These are phyloP conservation scores for Cladosporium velox DNA, from an alignment of 2,329 filamentous ascomycete species.

Conservation along the genomic window DNA sequence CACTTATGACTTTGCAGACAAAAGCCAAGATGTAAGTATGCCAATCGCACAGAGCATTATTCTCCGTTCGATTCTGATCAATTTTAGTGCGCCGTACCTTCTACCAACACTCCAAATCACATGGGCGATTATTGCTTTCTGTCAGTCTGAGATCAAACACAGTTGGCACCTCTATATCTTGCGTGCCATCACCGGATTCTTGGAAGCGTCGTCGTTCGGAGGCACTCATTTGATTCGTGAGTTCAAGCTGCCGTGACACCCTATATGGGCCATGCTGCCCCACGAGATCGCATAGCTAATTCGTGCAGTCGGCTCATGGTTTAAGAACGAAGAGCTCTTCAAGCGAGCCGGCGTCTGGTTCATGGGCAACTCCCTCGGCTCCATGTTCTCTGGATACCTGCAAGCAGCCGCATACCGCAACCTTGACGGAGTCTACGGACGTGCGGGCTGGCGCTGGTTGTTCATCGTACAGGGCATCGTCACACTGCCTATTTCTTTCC, in stretches of 20 bases:
- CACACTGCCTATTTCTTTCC: conserved; percentile 53
- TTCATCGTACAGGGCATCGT: conserved; percentile 58
- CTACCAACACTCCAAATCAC: conserved; percentile 18
- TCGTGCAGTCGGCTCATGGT: conserved; percentile 47
- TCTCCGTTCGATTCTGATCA: not conserved
- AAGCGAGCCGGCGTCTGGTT: conserved; percentile 57
- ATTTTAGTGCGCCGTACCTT: not conserved
- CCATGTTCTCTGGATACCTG: conserved; percentile 56
- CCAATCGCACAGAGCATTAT: not conserved
- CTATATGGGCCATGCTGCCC: not conserved
- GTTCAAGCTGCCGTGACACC: not conserved
- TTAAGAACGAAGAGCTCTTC: conserved; percentile 52
- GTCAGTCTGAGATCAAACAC: conserved; percentile 22
- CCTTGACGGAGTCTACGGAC: conserved; percentile 37
- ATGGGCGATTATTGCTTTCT: conserved; percentile 25
- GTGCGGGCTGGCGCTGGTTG: conserved; percentile 54
- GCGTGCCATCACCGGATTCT: conserved; percentile 12
- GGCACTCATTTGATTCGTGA: conserved; percentile 14
- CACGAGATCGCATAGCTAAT: not conserved
- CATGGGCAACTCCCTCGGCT: conserved; percentile 48
- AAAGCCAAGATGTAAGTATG: conserved; percentile 4
- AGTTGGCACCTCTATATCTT: conserved; percentile 22
- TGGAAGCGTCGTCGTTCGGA: conserved; percentile 11
- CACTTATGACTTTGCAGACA: conserved; percentile 15
- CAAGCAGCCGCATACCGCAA: conserved; percentile 54